These are phyloP conservation scores for Annulohypoxylon truncatum DNA, from an alignment of 2,329 filamentous ascomycete genomes.

Conservation along the genomic window DNA sequence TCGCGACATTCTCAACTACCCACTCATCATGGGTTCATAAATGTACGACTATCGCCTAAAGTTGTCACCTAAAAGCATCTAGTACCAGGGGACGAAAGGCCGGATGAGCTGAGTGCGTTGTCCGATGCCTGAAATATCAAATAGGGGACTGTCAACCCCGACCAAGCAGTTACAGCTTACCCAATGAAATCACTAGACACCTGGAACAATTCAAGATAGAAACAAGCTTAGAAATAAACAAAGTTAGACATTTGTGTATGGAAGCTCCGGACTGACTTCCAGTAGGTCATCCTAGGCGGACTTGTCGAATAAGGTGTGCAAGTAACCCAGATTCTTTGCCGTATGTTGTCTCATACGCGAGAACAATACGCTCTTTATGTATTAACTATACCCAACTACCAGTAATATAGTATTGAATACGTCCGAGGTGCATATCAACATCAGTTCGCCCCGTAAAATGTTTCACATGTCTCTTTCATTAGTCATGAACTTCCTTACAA, in stretches of 20 bases:
- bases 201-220: not conserved
- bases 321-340: not conserved
- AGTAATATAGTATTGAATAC: not conserved
- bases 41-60: not conserved
- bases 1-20: not conserved
- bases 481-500: not conserved
- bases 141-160: not conserved
- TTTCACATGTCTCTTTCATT: not conserved
- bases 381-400: not conserved
- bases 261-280: not conserved
- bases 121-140: not conserved
- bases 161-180: not conserved
- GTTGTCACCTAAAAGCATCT: not conserved
- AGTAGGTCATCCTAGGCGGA: not conserved
- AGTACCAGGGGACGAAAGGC: not conserved
- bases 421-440: not conserved
- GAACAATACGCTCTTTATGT: not conserved
- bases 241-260: not conserved
- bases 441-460: not conserved
- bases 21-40: not conserved
- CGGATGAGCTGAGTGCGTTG: constrained; percentile 6
- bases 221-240: not conserved
- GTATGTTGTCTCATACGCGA: not conserved
- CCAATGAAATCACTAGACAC: not conserved
- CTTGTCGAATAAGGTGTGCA: not conserved